These are phyloP conservation scores for Wickerhamiella sergipiensis DNA, from an alignment of 805 yeast genomes.

Conservation along the genomic window DNA sequence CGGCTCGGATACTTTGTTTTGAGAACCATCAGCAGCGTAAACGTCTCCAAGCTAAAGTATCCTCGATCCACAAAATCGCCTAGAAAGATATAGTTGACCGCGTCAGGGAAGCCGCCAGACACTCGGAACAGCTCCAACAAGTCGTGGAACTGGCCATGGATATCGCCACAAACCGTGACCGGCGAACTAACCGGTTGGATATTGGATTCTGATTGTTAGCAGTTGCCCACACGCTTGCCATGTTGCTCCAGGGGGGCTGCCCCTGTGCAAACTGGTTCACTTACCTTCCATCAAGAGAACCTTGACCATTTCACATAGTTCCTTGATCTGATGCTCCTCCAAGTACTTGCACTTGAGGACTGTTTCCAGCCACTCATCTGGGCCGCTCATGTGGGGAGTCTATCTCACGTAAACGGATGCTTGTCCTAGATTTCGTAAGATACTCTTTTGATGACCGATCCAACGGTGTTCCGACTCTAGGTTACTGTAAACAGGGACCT, in stretches of 20 bases:
- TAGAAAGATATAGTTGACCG: constrained; percentile 64
- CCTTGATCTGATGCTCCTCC: constrained; percentile 90
- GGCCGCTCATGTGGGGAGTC: constrained; percentile 35
- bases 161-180: constrained; percentile 81
- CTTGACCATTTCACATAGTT: constrained; percentile 86
- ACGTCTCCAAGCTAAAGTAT: constrained; percentile 87
- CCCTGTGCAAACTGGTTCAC: constrained; percentile 1
- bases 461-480: too few relatives aligned
- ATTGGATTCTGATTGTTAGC: constrained; percentile 46
- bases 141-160: constrained; percentile 97
- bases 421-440: neutral
- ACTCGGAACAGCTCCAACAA: constrained; percentile 77
- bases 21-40: constrained; percentile 83
- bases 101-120: constrained; percentile 81
- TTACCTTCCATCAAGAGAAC: constrained; percentile 74
- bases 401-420: neutral
- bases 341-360: constrained; percentile 80
- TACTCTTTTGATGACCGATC: neutral
- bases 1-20: constrained; percentile 78
- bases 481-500: too few relatives aligned
- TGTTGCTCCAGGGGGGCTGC: neutral
- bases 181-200: constrained; percentile 94
- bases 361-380: constrained; percentile 93
- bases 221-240: neutral
- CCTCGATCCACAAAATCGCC: constrained; percentile 98